Evolutionary conservation across 106 monocot genomes (phyloP), one percentile per base, ranked within the genome.

Genomic region (Iris macrosiphon): DNA sequence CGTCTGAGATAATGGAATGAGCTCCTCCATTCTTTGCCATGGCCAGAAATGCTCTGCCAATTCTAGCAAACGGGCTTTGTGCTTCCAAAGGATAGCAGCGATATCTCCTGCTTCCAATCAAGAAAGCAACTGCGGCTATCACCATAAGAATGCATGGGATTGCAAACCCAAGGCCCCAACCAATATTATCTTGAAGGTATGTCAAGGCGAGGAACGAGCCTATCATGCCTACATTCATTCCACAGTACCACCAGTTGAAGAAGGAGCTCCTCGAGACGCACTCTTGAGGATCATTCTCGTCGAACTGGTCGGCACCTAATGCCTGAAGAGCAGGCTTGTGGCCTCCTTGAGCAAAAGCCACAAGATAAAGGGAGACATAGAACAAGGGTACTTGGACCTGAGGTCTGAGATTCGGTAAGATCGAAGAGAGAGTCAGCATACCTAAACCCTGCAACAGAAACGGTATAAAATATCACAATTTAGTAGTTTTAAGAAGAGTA

Each of bases 131-230:
- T 24, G 80, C 63, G 4, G 73, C 69, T 27, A 71, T 6, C 3
- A 32, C 40, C 89, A 89, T 80, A 41, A 66, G 42, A 20, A 66
- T 40, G 34, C 51, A 71, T 1, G 84, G 83, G 34, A 89, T 77
- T 3, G 80, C 83, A 48, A 80, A 89, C 9, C 89, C 89, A 11
- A 89, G 56, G 14, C 62, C 73, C 89, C 89, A 84, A 18, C 83
- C 41, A 17, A 89, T 39, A 31, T 77, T 71, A 24, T 89, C 83
- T 44, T 89, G 89, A n/a, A 89, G 46, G 38, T 89, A 89, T 37
- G 7, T 64, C 29, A 84, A 15, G 10, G 72, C 9, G 3, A 68
- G 8, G 34, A 65, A 11, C 1, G 89, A 57, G 1, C 70, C 54
- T 0, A 33, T 10, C 0, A 33, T 44, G 27, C 79, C 73, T 1